Evolutionary conservation across 441 rosid species (phyloP).

Genomic region (Sinapis alba): DNA sequence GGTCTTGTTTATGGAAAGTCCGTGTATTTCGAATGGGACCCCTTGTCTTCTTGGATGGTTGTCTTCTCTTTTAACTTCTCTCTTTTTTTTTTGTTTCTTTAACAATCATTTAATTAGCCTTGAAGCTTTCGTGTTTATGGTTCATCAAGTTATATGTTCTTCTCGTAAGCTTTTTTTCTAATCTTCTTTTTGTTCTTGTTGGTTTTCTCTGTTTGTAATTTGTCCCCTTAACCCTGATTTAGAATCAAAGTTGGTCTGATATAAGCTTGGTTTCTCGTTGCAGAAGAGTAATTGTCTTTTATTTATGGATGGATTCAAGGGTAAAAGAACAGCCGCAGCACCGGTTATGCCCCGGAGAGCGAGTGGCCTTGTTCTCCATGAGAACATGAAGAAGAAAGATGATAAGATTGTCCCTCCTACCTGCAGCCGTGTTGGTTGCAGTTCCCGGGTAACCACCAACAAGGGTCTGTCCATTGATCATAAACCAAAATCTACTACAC

Average conservation of each 20-base stretch:
- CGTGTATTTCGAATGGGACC: constrained; percentile 36
- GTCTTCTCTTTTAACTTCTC: constrained; percentile 27
- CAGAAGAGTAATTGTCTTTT: constrained; percentile 29
- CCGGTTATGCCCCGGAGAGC: constrained; percentile 52
- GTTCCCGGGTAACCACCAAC: constrained; percentile 54
- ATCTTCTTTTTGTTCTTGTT: background rate
- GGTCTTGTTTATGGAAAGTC: constrained; percentile 35
- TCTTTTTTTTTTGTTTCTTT: constrained; percentile 9
- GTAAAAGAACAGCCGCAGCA: constrained; percentile 48
- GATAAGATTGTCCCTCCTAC: constrained; percentile 60
- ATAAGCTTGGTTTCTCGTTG: background rate
- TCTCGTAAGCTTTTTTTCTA: constrained; percentile 11
- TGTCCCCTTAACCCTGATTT: background rate
- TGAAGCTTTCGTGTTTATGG: constrained; percentile 2
- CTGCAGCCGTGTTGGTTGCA: constrained; percentile 74
- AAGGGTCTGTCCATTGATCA: constrained; percentile 48
- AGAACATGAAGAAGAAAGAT: constrained; percentile 59
- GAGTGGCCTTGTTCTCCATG: constrained; percentile 62
- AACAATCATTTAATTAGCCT: constrained; percentile 2
- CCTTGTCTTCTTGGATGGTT: constrained; percentile 18
- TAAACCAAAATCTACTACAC: constrained; percentile 52
- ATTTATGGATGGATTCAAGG: constrained; percentile 75
- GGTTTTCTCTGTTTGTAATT: background rate
- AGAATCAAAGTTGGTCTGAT: constrained; percentile 10
- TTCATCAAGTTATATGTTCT: constrained; percentile 19